Percentiles rank a stretch among this genome's conserved stretches.
These are phyloP conservation scores for Chiua virens DNA, from an alignment of 768 basidiomycete species.

Conservation along the genomic window DNA sequence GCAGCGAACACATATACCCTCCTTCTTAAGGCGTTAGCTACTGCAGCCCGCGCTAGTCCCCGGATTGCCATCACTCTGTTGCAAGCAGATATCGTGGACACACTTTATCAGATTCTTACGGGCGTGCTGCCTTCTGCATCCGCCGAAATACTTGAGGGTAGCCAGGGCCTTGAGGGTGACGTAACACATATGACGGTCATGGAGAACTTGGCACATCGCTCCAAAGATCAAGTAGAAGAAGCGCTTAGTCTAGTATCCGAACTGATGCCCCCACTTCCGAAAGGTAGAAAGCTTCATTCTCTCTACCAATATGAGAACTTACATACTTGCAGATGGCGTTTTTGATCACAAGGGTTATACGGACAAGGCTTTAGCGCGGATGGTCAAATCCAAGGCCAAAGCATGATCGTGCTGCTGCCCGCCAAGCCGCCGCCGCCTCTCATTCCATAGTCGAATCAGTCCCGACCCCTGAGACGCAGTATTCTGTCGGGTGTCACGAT, in stretches of 20 bases:
- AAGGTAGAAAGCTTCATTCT: constrained; percentile 51
- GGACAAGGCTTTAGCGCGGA: constrained; percentile 75
- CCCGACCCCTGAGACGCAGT: constrained; percentile 17
- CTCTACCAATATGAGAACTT: not conserved
- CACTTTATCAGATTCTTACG: constrained; percentile 91
- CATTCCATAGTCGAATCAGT: constrained; percentile 30
- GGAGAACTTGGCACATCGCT: constrained; percentile 94
- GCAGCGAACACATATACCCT: constrained; percentile 87
- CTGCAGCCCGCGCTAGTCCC: constrained; percentile 84
- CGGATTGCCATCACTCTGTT: constrained; percentile 84
- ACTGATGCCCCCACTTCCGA: constrained; percentile 88
- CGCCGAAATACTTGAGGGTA: constrained; percentile 48
- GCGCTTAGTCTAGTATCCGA: constrained; percentile 87
- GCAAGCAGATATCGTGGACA: constrained; percentile 91
- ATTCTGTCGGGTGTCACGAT: constrained; percentile 18
- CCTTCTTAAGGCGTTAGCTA: constrained; percentile 82
- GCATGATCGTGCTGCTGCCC: constrained; percentile 74
- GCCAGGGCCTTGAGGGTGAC: constrained; percentile 84
- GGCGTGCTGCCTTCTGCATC: constrained; percentile 81
- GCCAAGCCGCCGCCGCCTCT: constrained; percentile 41
- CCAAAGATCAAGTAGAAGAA: constrained; percentile 98
- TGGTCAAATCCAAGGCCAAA: constrained; percentile 82
- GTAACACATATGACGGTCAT: constrained; percentile 96
- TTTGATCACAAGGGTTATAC: constrained; percentile 92
- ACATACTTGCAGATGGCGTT: constrained; percentile 69